Base-by-base conservation (phyloP, 2,329 filamentous ascomycete genomes). In the Knufia fluminis region DNA sequence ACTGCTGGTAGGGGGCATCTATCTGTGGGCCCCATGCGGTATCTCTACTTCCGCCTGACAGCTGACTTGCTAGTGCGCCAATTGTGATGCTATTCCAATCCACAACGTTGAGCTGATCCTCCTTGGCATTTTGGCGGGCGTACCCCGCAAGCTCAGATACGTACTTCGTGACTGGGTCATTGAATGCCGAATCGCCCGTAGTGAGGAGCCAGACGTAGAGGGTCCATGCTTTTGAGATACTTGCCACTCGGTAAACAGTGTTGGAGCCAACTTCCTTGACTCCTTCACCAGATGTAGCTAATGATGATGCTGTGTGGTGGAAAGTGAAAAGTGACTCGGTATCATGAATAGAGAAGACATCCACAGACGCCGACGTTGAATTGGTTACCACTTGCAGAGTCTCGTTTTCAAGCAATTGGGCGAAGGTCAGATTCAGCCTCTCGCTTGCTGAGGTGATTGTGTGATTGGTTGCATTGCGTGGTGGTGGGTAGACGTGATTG, bases 71-170 rank as follows among this genome's bases (percentile, higher is more conserved):
- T 4, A 77, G 58, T 14, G 70, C 64, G 3, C 64, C 67, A 4
- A 76, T 59, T 0, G 72, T 76, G 17, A 77, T 61, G 9, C 71
- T 67, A 26, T 73, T 66, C 73, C 74, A 78, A 33, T 67, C 59
- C 1, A 71, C 60, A 8, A 41, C 26, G 35, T 54, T 40, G 16
- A 52, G 3, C 17, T 43, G 39, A 10, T 44, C 19, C 4, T 57
- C 56, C 39, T 66, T 60, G 6, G 58, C 45, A 40, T 57, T 6
- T 7, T n/a, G 40, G 10, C 48, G 9, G 2, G 54, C 59, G 2
- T 65, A 59, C 2, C 48, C 57, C n/a, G 57, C 57, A 12, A 71
- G 57, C 48, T 71, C 67, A 2, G 68, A 66, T 2, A 71, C 56
- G 44, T 65, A 66, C 12, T 68, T 67, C 1, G 64, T 64, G 10